Conservation (phyloP, 805 yeast genomes). For the Naumovozyma dairenensis region DNA sequence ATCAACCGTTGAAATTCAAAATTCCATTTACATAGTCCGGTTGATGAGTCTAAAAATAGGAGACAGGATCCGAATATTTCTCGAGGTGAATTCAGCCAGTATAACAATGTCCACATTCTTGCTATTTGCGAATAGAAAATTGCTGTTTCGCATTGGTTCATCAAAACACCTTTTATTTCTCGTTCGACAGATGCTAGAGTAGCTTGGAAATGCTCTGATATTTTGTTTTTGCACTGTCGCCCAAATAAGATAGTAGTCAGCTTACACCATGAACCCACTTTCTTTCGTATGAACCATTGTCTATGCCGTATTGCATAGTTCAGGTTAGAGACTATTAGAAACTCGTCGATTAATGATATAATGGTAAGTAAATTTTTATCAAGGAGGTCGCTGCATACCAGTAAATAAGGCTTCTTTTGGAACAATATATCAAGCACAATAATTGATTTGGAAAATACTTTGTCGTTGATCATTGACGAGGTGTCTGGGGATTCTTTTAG, state of each 20-base stretch:
- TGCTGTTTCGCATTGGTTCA: conserved; percentile 6
- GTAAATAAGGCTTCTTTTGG: conserved; percentile 14
- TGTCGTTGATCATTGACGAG: conserved; percentile 10
- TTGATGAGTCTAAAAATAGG: conserved; percentile 11
- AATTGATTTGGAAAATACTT: conserved; percentile 20
- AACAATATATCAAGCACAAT: conserved; percentile 22
- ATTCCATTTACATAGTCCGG: conserved; percentile 18
- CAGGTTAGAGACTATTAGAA: conserved; percentile 10
- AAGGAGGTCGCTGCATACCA: conserved; percentile 1
- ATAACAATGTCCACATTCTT: conserved; percentile 14
- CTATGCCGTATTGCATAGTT: conserved; percentile 12
- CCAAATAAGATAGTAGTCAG: conserved; percentile 10
- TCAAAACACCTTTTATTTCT: conserved; percentile 10
- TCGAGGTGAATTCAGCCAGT: conserved; percentile 15
- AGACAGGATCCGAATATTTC: conserved; percentile 10
- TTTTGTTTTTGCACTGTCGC: conserved; percentile 3
- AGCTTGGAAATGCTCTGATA: conserved; percentile 7
- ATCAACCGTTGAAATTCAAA: conserved; percentile 19
- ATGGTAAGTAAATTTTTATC: background rate
- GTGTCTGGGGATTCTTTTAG: conserved; percentile 9
- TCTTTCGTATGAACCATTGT: conserved; percentile 21
- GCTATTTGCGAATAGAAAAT: conserved; percentile 7
- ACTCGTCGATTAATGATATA: conserved; percentile 8
- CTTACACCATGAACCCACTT: conserved; percentile 20
- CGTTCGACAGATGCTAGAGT: conserved; percentile 11